Conservation (phyloP, 768 basidiomycete genomes). For the Rhodotorula sphaerocarpa region DNA sequence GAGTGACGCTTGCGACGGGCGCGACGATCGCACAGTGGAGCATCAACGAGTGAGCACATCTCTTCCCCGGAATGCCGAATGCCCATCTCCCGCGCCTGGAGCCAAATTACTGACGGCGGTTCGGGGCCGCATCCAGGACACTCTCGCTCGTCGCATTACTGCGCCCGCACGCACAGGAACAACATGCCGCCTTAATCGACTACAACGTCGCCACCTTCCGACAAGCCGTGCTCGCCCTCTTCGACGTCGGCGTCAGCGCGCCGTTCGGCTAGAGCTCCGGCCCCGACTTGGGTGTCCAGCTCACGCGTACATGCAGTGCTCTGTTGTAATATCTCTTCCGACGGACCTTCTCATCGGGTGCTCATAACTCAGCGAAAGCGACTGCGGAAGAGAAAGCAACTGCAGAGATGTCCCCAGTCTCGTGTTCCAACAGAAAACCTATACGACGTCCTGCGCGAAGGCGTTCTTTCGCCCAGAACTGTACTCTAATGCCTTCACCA, state of each 20-base stretch:
- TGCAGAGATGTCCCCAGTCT: too few relatives aligned
- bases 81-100: too few relatives aligned
- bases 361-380: too few relatives aligned
- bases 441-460: too few relatives aligned
- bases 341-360: too few relatives aligned
- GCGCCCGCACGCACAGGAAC: constrained; percentile 64
- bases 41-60: constrained; percentile 55
- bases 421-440: too few relatives aligned
- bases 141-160: constrained; percentile 54
- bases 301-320: too few relatives aligned
- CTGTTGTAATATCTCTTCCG: too few relatives aligned
- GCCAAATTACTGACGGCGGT: neutral
- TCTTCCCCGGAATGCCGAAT: too few relatives aligned
- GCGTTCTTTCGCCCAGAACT: too few relatives aligned
- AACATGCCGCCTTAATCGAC: constrained; percentile 66
- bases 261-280: neutral
- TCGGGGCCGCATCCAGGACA: constrained; percentile 25
- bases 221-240: constrained; percentile 73
- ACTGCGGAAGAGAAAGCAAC: too few relatives aligned
- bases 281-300: too few relatives aligned
- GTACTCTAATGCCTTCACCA: neutral
- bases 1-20: constrained; percentile 47
- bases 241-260: constrained; percentile 53
- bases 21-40: constrained; percentile 78
- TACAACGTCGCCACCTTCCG: constrained; percentile 81